A percentile compares a stretch with the other conserved stretches of the same genome.
These are phyloP conservation scores for Acanthamoeba lugdunensis DNA, from an alignment of 208 protist species.

Conservation along the genomic window DNA sequence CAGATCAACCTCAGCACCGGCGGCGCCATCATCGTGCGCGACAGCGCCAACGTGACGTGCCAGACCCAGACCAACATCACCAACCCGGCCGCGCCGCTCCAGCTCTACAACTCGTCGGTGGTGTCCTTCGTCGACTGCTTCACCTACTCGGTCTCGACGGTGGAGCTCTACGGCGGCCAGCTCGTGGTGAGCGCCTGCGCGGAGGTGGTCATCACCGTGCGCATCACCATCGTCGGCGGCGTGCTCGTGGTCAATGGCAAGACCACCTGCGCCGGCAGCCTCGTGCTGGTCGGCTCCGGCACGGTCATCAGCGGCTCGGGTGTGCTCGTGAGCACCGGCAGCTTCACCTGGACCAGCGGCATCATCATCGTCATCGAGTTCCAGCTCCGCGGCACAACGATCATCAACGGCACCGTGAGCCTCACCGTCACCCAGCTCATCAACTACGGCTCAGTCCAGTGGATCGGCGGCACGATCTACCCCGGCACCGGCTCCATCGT, in stretches of 20 bases:
- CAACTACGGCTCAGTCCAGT: constrained; percentile 55
- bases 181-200: background rate
- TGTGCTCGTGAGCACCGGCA: background rate
- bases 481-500: constrained; percentile 42
- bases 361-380: background rate
- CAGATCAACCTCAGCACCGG: background rate
- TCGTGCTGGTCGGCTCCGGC: constrained; percentile 12
- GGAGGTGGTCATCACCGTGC: constrained; percentile 1
- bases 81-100: background rate
- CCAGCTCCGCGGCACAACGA: constrained; percentile 7
- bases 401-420: constrained; percentile 1
- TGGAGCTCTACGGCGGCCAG: constrained; percentile 18
- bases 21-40: constrained; percentile 21
- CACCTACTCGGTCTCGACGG: background rate
- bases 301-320: constrained; percentile 26
- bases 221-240: constrained; percentile 35
- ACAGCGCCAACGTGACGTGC: constrained; percentile 51
- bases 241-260: constrained; percentile 17
- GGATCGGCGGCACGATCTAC: constrained; percentile 17
- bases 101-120: constrained; percentile 27
- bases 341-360: constrained; percentile 33
- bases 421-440: background rate
- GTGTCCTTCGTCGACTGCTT: constrained; percentile 40
- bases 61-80: constrained; percentile 32
- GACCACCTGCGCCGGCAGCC: background rate